Base-by-base conservation (phyloP, 495 filamentous ascomycete species). In the Aspergillus sclerotioniger region DNA sequence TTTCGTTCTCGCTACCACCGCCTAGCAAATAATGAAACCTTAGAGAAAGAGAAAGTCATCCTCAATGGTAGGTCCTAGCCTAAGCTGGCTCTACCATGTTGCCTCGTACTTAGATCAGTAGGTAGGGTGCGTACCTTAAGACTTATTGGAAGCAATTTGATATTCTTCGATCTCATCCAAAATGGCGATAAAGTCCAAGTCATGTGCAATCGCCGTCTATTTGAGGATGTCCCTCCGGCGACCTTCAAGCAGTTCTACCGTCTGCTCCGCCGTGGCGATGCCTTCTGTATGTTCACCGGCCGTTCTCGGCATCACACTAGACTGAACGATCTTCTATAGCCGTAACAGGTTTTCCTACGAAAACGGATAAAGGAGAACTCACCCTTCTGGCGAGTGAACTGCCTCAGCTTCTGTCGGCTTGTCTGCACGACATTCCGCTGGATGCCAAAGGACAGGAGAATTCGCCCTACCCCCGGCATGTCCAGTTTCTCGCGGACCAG, bases 121-220 rank as follows among this genome's bases (percentile, higher is more conserved):
- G 87, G 87, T 76, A 88, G 87, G 67, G 78, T 90, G 60, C 77
- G 69, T 71, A 80, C 79, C 48, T 75, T 76, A 63, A 83, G 83
- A 67, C 76, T 74, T 57, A 77, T 79, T 51, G 85, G 82, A 55
- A 84, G 80, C 64, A 90, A 88, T 73, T 85, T 98, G 67, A 78
- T 89, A 44, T 98, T 98, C 72, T 73, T 96, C 62, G 88, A 93
- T 72, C 65, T 98, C 55, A 72, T 81, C 55, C 84, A 88, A 73
- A 84, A 92, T 71, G 86, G 84, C 33, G 68, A 81, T 63, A 82
- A 80, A 60, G 64, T 92, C 31, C 94, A 98, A 68, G 80, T 81
- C 28, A 81, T 96, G 69, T 82, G 87, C 70, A 87, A 90, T 72
- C 73, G 86, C 39, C 72, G 73, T 32, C 81, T 77, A 46, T 71